These are phyloP conservation scores for Chlorella variabilis DNA, from an alignment of 163 green algal genomes.

Conservation along the genomic window DNA sequence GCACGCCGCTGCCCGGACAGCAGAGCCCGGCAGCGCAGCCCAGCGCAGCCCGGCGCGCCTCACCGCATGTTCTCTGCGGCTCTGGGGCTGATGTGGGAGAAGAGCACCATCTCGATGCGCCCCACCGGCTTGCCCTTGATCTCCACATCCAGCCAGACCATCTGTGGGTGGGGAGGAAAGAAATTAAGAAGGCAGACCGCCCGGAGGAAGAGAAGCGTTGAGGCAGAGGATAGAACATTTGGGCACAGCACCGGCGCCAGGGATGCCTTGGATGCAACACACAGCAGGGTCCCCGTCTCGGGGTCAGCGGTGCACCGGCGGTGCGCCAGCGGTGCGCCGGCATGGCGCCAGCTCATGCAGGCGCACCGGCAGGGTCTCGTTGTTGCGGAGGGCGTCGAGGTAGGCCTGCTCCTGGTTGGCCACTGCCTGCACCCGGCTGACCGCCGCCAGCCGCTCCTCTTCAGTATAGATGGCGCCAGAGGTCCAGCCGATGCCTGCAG, in stretches of 20 bases:
- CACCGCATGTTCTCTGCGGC: conserved; percentile 74
- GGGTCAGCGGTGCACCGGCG: no score
- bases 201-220: no score
- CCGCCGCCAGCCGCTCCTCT: conserved; percentile 3
- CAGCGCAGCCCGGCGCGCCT: background rate
- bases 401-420: background rate
- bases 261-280: no score
- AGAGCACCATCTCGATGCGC: conserved; percentile 78
- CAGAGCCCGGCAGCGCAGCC: no score
- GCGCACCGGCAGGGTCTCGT: conserved; percentile 61
- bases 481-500: conserved; percentile 48
- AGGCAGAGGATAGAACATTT: no score
- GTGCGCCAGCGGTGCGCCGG: no score
- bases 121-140: conserved; percentile 65
- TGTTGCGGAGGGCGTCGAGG: conserved; percentile 47
- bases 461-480: conserved; percentile 52
- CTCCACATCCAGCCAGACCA: conserved; percentile 74
- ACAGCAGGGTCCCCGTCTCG: no score
- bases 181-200: no score
- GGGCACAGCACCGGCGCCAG: no score
- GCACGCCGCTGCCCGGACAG: no score
- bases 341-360: no score
- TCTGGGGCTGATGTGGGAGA: conserved; percentile 61
- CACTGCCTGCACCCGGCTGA: background rate
- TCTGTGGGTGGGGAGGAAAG: background rate